phyloP scores from a whole-genome alignment of 2,329 filamentous ascomycete species.

The Madurella mycetomatis region DNA sequence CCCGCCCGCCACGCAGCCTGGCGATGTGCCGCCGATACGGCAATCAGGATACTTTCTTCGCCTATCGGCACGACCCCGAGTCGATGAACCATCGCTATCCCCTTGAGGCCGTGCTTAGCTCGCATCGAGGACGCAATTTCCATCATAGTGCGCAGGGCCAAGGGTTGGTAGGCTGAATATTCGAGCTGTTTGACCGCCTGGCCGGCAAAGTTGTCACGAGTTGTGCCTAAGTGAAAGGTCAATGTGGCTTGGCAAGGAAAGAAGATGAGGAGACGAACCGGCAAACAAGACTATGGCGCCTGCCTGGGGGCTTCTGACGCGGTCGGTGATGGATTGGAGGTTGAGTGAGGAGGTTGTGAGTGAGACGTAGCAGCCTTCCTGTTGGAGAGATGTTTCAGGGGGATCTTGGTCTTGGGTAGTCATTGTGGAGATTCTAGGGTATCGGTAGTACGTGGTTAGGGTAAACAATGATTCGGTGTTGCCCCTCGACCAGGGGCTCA shows the following conservation, averaged over 20 bases:
- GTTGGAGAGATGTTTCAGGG: conserved; percentile 43
- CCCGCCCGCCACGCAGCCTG: conserved; percentile 82
- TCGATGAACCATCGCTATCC: conserved; percentile 77
- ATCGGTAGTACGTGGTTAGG: not conserved
- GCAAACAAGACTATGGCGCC: conserved; percentile 75
- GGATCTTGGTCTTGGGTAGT: conserved; percentile 26
- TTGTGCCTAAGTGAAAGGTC: conserved; percentile 54
- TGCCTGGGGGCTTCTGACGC: conserved; percentile 67
- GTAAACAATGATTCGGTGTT: not conserved
- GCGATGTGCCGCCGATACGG: conserved; percentile 77
- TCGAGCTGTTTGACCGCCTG: conserved; percentile 69
- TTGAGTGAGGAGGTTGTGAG: conserved; percentile 62
- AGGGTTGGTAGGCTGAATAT: conserved; percentile 69
- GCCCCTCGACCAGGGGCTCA: not conserved
- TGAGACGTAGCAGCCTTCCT: conserved; percentile 59
- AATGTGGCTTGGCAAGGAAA: conserved; percentile 15
- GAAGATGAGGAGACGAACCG: conserved; percentile 39
- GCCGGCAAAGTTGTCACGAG: conserved; percentile 67
- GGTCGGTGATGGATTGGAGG: conserved; percentile 53
- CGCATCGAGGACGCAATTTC: conserved; percentile 56
- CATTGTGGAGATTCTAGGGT: conserved; percentile 24
- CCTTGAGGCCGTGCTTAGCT: conserved; percentile 60
- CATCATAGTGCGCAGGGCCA: conserved; percentile 66
- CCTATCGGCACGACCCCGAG: conserved; percentile 80
- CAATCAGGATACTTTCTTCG: conserved; percentile 91